These are phyloP conservation scores for Boletus mariae DNA, from an alignment of 1,284 basidiomycete species.

Conservation along the genomic window DNA sequence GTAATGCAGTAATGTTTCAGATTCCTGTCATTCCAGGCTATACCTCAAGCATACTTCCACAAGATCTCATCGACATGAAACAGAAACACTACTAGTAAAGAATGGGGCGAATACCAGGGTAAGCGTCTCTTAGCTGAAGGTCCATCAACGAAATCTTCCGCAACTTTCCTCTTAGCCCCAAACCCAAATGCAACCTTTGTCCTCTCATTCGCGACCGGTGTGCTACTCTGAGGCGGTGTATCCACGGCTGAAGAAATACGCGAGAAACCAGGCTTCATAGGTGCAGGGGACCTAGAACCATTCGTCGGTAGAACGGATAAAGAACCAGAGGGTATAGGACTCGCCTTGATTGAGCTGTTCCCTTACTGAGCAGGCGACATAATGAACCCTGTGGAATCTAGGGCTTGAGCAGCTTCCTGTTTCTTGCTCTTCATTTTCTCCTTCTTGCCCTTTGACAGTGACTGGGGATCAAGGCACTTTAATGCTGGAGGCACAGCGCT, in stretches of 20 bases:
- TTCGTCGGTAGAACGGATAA: slow-evolving; percentile 35
- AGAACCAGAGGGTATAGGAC: slow-evolving; percentile 42
- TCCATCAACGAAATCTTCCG: slow-evolving; percentile 50
- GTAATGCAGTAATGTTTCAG: too few species aligned
- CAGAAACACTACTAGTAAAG: not conserved
- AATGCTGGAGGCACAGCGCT: slow-evolving; percentile 79
- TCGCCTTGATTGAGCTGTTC: slow-evolving; percentile 37
- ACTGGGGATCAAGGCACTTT: slow-evolving; percentile 74
- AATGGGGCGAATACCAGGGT: slow-evolving; percentile 4
- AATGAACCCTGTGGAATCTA: slow-evolving; percentile 62
- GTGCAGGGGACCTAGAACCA: slow-evolving; percentile 57
- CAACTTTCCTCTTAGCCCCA: slow-evolving; percentile 72
- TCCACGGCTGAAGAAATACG: slow-evolving; percentile 61
- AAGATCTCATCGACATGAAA: too few species aligned
- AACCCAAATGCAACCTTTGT: slow-evolving; percentile 74
- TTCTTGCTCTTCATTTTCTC: slow-evolving; percentile 78
- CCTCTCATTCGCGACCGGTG: slow-evolving; percentile 57
- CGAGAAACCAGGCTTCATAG: slow-evolving; percentile 68
- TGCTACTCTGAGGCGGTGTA: slow-evolving; percentile 44
- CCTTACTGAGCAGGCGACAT: slow-evolving; percentile 57
- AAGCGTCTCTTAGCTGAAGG: slow-evolving; percentile 45
- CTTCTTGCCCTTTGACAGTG: slow-evolving; percentile 68
- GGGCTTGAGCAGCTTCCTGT: slow-evolving; percentile 53
- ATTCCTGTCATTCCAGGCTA: too few species aligned
- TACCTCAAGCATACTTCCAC: too few species aligned